Evolutionary conservation across 148 eudicot genomes (phyloP).

Genomic region (Linanthus parryae): DNA sequence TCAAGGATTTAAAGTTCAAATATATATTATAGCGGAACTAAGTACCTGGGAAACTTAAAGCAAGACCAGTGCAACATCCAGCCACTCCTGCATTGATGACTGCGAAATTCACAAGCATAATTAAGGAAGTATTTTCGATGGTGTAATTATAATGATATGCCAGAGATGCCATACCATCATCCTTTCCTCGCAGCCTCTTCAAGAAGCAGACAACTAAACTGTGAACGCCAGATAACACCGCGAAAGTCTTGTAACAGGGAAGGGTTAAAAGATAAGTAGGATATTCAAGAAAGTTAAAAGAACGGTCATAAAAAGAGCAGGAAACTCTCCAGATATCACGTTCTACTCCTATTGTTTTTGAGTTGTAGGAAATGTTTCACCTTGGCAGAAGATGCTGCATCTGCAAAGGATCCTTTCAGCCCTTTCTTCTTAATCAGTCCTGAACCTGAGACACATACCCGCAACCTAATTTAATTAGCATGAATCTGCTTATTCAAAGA

Average conservation of each 20-base stretch:
- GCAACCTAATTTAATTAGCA: not conserved
- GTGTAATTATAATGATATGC: too few species aligned
- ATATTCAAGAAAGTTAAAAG: not conserved
- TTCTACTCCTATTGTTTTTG: too few species aligned
- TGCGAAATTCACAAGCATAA: too few species aligned
- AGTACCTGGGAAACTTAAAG: constrained; percentile 80
- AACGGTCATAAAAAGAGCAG: not conserved
- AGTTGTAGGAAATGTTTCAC: constrained; percentile 22
- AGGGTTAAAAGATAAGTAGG: constrained; percentile 3
- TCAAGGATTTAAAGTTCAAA: too few species aligned
- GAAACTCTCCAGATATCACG: not conserved
- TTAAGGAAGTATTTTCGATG: too few species aligned
- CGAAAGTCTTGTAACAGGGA: constrained; percentile 63
- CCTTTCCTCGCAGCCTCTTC: constrained; percentile 90
- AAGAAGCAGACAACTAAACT: constrained; percentile 78
- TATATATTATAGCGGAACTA: not conserved
- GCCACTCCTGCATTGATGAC: constrained; percentile 91
- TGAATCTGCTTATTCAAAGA: not conserved
- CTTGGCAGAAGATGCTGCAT: constrained; percentile 85
- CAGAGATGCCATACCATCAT: too few species aligned
- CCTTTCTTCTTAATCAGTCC: constrained; percentile 80
- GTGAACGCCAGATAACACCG: constrained; percentile 77
- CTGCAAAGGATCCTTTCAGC: constrained; percentile 77
- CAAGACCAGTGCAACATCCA: constrained; percentile 97
- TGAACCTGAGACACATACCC: constrained; percentile 40